A percentile compares a stretch with the other conserved stretches of the same genome.
Evolutionary conservation across 306 rosid genomes (phyloP).

Genomic region (Glycine latifolia): DNA sequence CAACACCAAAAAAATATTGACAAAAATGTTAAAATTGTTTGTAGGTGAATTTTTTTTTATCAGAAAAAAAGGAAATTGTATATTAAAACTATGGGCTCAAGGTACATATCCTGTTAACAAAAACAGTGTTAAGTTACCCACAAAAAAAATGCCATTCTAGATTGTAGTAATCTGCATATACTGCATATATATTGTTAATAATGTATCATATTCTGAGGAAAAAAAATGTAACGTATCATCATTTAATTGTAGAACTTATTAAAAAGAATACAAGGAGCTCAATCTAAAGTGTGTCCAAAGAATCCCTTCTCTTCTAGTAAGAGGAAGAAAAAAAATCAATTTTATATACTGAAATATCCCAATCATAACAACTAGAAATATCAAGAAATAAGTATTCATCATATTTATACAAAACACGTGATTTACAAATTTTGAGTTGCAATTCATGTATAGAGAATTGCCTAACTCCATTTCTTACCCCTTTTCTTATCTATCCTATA

Average conservation of each 20-base stretch:
- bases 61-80: no score
- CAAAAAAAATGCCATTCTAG: no score
- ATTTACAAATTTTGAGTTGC: neutral
- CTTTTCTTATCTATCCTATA: neutral
- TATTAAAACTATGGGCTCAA: no score
- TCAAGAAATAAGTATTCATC: neutral
- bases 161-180: no score
- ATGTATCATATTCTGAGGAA: no score
- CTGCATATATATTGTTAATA: no score
- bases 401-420: neutral
- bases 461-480: no score
- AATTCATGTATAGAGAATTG: neutral
- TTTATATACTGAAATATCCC: neutral
- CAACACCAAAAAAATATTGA: no score
- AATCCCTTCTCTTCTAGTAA: neutral
- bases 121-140: no score
- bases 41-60: no score
- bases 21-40: no score
- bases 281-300: neutral
- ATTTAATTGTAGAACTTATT: neutral
- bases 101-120: no score
- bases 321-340: neutral
- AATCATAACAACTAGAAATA: neutral
- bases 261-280: neutral
- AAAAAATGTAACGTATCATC: neutral